Evolutionary conservation across 768 basidiomycete genomes (phyloP), one percentile per base, ranked within the genome.

Genomic region (Gymnopilus dilepis): DNA sequence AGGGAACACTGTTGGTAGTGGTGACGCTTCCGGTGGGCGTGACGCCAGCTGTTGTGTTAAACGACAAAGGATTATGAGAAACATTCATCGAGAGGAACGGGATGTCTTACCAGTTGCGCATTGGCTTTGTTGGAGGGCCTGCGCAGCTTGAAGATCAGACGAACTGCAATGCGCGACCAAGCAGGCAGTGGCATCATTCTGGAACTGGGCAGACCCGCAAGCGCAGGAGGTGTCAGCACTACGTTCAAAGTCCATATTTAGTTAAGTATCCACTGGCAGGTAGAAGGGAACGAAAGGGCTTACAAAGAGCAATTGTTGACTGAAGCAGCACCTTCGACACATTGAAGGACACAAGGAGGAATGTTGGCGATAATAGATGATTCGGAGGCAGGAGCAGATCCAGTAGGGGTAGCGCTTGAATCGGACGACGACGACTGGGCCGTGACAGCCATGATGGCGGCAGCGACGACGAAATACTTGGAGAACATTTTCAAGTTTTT

Each of bases 191-290:
- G 69, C 71, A 17, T 65, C 68, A 4, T 59, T 48, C 28, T 68
- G 59, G 65, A 70, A 70, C 38, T 69, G 65, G 0, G 67, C 65
- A 13, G 71, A 72, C 0, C 59, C 53, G 57, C 71, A 72, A 26
- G 70, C 68, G 30, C 71, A 72, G 2, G 26, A 2, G 1, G 56
- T n/a, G 45, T 72, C 62, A 37, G 68, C 61, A 62, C 71, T 72
- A 13, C 13, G 21, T 17, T 51, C 37, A 1, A 34, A 8, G 7
- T 26, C 8, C 24, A 31, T 17, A 31, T 3, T 43, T 59, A 12
- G 56, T 34, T 37, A 41, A 26, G 19, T 24, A 8, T 41, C 6
- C 4, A 41, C 17, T 31, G 6, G 6, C 0, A n/a, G 1, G 6
- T 19, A 56, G 40, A 11, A 12, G 11, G 33, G 26, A 42, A 38